Evolutionary conservation across 306 rosid genomes (phyloP), one percentile per base, ranked within the genome.

Genomic region (Carpinus viminea): DNA sequence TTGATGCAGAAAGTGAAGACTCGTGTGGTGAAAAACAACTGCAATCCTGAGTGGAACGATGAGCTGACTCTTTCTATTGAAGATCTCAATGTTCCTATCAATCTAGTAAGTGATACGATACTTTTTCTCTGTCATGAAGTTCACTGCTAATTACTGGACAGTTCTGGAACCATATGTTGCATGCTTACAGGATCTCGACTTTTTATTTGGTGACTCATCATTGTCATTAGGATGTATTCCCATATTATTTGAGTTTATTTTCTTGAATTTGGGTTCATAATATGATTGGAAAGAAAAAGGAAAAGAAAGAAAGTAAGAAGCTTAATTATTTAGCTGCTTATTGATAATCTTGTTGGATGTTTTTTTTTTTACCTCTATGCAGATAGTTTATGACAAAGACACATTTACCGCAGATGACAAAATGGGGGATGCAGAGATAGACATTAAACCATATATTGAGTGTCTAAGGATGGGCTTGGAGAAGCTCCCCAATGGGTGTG

Each of bases 41-140:
- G 90, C 84, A 91, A 95, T 78, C 99, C 99, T 3, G 81, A 80
- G 47, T 95, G 99, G 99, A 81, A 95, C 59, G 96, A 93, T 61
- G 98, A 93, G 55, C 47, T 93, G 85, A 95, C 99, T 17, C 88
- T 95, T 57, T 80, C 88, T 7, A 36, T 93, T 8, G 76, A 70
- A n/a, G 77, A 90, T 73, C 16, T 83, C 24, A 81, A 84, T 47
- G 41, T 81, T 26, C 90, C 91, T 31, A 88, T 95, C 78, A 78
- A 66, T 60, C 78, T 95, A 5, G 98, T 91, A 84, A 78, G 90
- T 76, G 66, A 38, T 74, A 36, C 12, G 11, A 2, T 31, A 16
- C 24, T 60, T 8, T 11, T 2, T 45, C 60, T 55, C 4, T 47
- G 15, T 45, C 8, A 72, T 61, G 41, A 1, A 7, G 68, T 28